A percentile compares a stretch with the other conserved stretches of the same genome.
Conservation (phyloP, 257 asterid genomes). For the Craterostigma plantagineum region DNA sequence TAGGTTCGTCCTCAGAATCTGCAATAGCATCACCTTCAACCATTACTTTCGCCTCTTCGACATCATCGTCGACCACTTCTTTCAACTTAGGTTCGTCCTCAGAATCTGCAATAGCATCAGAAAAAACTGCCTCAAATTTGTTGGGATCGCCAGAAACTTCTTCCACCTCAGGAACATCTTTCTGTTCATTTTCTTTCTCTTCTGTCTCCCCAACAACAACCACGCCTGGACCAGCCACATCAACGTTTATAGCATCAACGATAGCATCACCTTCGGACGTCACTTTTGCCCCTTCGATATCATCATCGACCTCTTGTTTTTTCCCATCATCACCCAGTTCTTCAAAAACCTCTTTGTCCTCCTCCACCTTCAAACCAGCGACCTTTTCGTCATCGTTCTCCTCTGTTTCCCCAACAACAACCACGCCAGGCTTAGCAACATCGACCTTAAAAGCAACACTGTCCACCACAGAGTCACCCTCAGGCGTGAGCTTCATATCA, state of each 20-base stretch:
- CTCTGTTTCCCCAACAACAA: constrained; percentile 14
- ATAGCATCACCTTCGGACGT: constrained; percentile 28
- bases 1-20: too few species aligned
- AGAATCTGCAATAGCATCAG: too few species aligned
- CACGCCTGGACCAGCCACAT: constrained; percentile 20
- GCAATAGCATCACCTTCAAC: constrained; percentile 31
- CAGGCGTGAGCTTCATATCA: constrained; percentile 15
- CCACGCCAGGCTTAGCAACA: constrained; percentile 12
- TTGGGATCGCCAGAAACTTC: constrained; percentile 4
- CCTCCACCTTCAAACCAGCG: constrained; percentile 1
- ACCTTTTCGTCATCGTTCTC: constrained; percentile 1
- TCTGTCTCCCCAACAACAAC: constrained; percentile 24
- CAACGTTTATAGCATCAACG: constrained; percentile 27
- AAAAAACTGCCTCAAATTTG: too few species aligned
- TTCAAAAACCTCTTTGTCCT: neutral
- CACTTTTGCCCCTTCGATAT: constrained; percentile 9
- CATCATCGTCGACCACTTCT: constrained; percentile 7
- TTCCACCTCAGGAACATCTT: constrained; percentile 10
- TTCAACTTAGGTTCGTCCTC: constrained; percentile 11
- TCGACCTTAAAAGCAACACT: constrained; percentile 5
- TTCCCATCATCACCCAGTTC: too few species aligned
- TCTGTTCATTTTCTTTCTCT: constrained; percentile 8
- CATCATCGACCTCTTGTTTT: constrained; percentile 6
- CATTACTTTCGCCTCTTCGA: constrained; percentile 10
- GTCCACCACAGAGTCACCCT: constrained; percentile 23